These are phyloP conservation scores for Capronia epimyces DNA, from an alignment of 2,329 filamentous ascomycete genomes.

Conservation along the genomic window DNA sequence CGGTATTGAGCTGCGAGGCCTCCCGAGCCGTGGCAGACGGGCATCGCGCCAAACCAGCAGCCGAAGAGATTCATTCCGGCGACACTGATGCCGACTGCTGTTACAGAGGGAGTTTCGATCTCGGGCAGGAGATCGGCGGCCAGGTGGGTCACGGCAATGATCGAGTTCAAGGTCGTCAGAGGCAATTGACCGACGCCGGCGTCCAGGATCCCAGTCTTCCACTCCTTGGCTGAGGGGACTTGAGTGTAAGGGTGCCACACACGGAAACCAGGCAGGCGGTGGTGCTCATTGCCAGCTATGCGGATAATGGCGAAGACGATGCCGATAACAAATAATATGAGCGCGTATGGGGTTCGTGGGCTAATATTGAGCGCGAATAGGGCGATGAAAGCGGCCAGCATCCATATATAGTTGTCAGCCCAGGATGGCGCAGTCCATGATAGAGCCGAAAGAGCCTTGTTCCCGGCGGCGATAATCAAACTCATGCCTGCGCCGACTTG, in stretches of 20 bases:
- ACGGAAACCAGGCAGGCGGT: slow-evolving; percentile 45
- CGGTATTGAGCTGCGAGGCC: slow-evolving; percentile 85
- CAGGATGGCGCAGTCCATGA: slow-evolving; percentile 61
- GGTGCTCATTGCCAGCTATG: slow-evolving; percentile 20
- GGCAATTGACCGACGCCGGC: slow-evolving; percentile 81
- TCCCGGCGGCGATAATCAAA: slow-evolving; percentile 71
- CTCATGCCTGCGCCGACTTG: slow-evolving; percentile 87
- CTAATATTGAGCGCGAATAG: slow-evolving; percentile 63
- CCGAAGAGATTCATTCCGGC: slow-evolving; percentile 75
- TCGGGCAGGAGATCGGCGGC: slow-evolving; percentile 70
- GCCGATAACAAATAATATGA: slow-evolving; percentile 65
- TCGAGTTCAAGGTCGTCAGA: slow-evolving; percentile 84
- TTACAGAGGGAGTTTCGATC: slow-evolving; percentile 63
- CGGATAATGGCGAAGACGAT: slow-evolving; percentile 57
- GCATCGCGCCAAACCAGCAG: slow-evolving; percentile 93
- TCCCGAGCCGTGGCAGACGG: slow-evolving; percentile 86
- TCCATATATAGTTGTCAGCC: slow-evolving; percentile 75
- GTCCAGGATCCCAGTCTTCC: slow-evolving; percentile 53
- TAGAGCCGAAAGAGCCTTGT: slow-evolving; percentile 61
- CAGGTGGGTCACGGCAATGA: slow-evolving; percentile 79
- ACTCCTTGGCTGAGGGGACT: slow-evolving; percentile 45
- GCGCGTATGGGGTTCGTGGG: slow-evolving; percentile 68
- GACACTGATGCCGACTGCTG: slow-evolving; percentile 74
- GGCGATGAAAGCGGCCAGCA: slow-evolving; percentile 64
- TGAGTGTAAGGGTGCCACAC: slow-evolving; percentile 56